Base-by-base conservation (phyloP, 2,329 filamentous ascomycete genomes). In the Curvularia eragrostidis region DNA sequence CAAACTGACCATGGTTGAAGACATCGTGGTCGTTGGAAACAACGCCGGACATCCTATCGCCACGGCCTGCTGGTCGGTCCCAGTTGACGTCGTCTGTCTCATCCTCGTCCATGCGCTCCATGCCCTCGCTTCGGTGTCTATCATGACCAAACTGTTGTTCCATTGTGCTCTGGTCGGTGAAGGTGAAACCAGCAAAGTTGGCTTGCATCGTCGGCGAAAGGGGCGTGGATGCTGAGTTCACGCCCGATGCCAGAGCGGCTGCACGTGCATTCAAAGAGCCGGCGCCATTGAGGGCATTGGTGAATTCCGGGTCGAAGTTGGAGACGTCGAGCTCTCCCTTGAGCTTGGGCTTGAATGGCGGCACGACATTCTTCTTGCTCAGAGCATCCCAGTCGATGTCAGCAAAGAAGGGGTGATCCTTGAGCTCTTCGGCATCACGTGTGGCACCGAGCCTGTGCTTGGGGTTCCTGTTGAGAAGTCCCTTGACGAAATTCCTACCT, bases 271-370 rank as follows among this genome's bases (percentile, higher is more conserved):
- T 98, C 57, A 98, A 83, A 0, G 93, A 97, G 1, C 90, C 79
- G 52, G 91, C 91, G 59, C 89, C 91, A 70, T 93, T 91, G 56
- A 98, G 81, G 5, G 95, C 95, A 65, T 95, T 97, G 51, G 95
- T 99, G 76, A 99, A 99, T 76, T 98, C 95, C 0, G 95, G 95
- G 70, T 99, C 95, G 73, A 99, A 99, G 79, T 99, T 98, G 43
- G 93, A 97, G 1, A 96, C 96, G 68, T 99, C 95, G 2, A 93
- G 91, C 76, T 97, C 93, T 13, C 91, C 95, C 84, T 96, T 96
- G 73, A 99, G 84, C 79, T 96, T 96, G 7, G 95, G 95, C 83
- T 97, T 98, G 84, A 99, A 99, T 0, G 95, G 95, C 7, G 95
- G 95, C 10, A 93, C 92, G 61, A 97, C 92, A 57, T 95, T 86